Conservation (phyloP, 495 filamentous ascomycete species). For the Pyrenopolyporus hunteri region DNA sequence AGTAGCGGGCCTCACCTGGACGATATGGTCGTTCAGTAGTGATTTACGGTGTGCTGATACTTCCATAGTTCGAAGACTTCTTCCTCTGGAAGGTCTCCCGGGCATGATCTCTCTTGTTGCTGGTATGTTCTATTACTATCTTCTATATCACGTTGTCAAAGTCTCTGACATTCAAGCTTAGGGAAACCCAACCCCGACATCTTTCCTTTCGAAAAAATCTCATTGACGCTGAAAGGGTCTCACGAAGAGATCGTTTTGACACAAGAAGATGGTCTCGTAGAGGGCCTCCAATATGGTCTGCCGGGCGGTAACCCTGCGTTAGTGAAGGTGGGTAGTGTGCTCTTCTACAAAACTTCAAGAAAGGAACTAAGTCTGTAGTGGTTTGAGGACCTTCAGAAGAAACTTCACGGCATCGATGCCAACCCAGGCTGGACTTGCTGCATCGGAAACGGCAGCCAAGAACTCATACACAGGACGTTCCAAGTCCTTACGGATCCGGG, state of each 20-base stretch:
- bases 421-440: conserved; percentile 3
- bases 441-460: conserved; percentile 9
- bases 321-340: neutral
- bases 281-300: conserved; percentile 9
- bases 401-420: conserved; percentile 8
- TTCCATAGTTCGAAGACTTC: conserved; percentile 7
- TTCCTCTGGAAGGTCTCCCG: conserved; percentile 7
- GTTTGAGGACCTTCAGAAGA: conserved; percentile 3
- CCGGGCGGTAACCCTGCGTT: conserved; percentile 4
- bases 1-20: neutral
- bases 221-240: conserved; percentile 2
- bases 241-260: conserved; percentile 5
- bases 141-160: neutral
- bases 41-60: neutral
- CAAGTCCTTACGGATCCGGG: conserved; percentile 10
- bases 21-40: neutral
- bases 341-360: neutral
- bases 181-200: conserved; percentile 12
- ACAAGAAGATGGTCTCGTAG: conserved; percentile 5
- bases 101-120: conserved; percentile 14
- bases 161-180: neutral
- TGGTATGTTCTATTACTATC: neutral
- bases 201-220: conserved; percentile 10
- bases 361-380: neutral
- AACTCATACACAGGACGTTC: conserved; percentile 12